Evolutionary conservation across 768 basidiomycete genomes (phyloP).

Genomic region (Tubosaeta sp.): DNA sequence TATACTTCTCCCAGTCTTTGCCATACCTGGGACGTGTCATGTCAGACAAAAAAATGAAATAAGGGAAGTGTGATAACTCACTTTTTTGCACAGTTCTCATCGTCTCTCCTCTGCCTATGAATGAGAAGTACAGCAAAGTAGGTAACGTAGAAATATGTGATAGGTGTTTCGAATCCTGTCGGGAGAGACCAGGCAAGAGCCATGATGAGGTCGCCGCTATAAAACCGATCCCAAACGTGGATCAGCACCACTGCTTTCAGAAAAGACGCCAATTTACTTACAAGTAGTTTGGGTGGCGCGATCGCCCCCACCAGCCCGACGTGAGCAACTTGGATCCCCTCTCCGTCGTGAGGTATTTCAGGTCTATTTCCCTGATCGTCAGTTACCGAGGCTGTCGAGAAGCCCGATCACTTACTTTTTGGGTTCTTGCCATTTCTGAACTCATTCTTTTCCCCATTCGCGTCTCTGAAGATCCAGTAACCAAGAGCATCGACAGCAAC

Average conservation of each 20-base stretch:
- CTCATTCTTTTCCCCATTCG: constrained; percentile 93
- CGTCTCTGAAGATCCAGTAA: constrained; percentile 84
- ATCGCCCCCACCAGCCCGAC: constrained; percentile 96
- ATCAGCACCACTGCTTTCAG: neutral
- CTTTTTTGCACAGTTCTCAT: constrained; percentile 89
- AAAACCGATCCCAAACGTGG: neutral
- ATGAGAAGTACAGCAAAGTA: constrained; percentile 89
- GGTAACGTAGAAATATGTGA: constrained; percentile 91
- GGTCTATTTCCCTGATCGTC: constrained; percentile 44
- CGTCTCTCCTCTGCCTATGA: constrained; percentile 88
- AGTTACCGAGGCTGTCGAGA: neutral
- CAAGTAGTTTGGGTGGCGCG: constrained; percentile 92
- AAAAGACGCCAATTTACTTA: constrained; percentile 29
- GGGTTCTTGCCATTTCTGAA: constrained; percentile 93
- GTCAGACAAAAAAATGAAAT: neutral
- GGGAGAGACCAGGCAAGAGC: constrained; percentile 90
- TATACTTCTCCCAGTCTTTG: constrained; percentile 91
- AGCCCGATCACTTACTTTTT: constrained; percentile 58
- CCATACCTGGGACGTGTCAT: constrained; percentile 62
- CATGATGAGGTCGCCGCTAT: constrained; percentile 84
- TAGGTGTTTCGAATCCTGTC: constrained; percentile 85
- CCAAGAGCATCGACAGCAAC: constrained; percentile 65
- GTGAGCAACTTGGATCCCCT: constrained; percentile 88
- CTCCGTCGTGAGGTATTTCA: constrained; percentile 74
- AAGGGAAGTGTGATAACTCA: constrained; percentile 34